Percentiles rank a stretch among this genome's conserved stretches.
Evolutionary conservation across 805 yeast genomes (phyloP).

Genomic region (Nakazawaea molendinolei): DNA sequence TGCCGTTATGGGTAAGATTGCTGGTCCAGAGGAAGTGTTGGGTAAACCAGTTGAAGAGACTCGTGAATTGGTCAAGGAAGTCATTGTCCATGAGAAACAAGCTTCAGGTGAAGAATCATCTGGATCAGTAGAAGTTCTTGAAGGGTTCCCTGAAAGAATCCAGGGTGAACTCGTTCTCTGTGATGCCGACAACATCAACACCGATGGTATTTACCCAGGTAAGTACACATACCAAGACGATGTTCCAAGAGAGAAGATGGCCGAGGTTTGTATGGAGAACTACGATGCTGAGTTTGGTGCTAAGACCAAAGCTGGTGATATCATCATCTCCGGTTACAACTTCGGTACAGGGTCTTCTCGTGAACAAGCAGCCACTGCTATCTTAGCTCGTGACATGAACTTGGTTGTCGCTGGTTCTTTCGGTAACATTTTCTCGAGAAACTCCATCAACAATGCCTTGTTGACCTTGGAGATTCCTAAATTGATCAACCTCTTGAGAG

Average conservation of each 20-base stretch:
- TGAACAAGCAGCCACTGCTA: conserved; percentile 99
- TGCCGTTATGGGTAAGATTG: conserved; percentile 92
- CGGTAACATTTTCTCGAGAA: conserved; percentile 93
- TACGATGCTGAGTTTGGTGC: conserved; percentile 83
- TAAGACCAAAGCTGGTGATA: conserved; percentile 83
- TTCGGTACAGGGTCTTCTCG: conserved; percentile 98
- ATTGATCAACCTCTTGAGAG: conserved; percentile 70
- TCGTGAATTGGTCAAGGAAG: conserved; percentile 40
- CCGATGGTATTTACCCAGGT: conserved; percentile 99
- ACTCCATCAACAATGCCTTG: conserved; percentile 93
- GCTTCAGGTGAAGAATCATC: conserved; percentile 25
- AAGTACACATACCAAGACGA: conserved; percentile 98
- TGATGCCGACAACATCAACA: conserved; percentile 94
- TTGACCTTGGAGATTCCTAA: conserved; percentile 91
- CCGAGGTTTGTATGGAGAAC: conserved; percentile 98
- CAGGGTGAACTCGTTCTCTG: conserved; percentile 91
- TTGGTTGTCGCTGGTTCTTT: conserved; percentile 95
- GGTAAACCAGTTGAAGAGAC: conserved; percentile 48
- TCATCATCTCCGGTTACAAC: conserved; percentile 86
- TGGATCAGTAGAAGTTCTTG: conserved; percentile 69
- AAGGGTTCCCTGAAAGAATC: conserved; percentile 86
- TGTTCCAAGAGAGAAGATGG: conserved; percentile 92
- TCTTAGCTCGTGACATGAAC: conserved; percentile 87
- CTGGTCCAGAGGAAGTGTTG: conserved; percentile 79
- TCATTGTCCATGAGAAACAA: conserved; percentile 26